Evolutionary conservation across 1,139 yeast genomes (phyloP).

Genomic region (Meyerozyma carpophila): DNA sequence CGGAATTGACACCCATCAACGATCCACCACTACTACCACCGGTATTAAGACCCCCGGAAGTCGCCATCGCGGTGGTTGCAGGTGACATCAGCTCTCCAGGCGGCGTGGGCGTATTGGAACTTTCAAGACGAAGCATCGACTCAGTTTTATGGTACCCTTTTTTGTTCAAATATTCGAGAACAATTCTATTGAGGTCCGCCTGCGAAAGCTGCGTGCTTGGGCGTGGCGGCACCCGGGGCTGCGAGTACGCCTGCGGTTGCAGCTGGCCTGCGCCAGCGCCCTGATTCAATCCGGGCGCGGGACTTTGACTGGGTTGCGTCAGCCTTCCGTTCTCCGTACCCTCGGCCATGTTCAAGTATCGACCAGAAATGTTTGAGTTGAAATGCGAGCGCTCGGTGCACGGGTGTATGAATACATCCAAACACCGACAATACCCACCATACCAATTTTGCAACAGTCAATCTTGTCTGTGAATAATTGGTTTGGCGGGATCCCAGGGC

Average conservation of each 20-base stretch:
- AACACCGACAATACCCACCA: too few species aligned
- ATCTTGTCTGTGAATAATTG: slow-evolving; percentile 27
- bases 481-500: slow-evolving; percentile 91
- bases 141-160: slow-evolving; percentile 94
- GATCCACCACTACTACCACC: slow-evolving; percentile 14
- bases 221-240: neutral
- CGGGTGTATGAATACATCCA: neutral
- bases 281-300: neutral
- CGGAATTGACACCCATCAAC: neutral
- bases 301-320: neutral
- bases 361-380: neutral
- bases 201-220: slow-evolving; percentile 40
- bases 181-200: slow-evolving; percentile 84
- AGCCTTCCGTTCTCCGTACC: neutral
- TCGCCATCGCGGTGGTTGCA: slow-evolving; percentile 35
- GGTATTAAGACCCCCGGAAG: slow-evolving; percentile 27
- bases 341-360: neutral
- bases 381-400: neutral
- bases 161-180: slow-evolving; percentile 84
- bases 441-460: neutral
- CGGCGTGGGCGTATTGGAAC: slow-evolving; percentile 60
- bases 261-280: neutral
- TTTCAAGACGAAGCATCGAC: slow-evolving; percentile 86
- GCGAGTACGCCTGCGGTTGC: neutral
- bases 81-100: slow-evolving; percentile 50